A percentile compares a stretch with the other conserved stretches of the same genome.
Conservation (phyloP, 352 stramenopile species). For the Blastocystis sp. region DNA sequence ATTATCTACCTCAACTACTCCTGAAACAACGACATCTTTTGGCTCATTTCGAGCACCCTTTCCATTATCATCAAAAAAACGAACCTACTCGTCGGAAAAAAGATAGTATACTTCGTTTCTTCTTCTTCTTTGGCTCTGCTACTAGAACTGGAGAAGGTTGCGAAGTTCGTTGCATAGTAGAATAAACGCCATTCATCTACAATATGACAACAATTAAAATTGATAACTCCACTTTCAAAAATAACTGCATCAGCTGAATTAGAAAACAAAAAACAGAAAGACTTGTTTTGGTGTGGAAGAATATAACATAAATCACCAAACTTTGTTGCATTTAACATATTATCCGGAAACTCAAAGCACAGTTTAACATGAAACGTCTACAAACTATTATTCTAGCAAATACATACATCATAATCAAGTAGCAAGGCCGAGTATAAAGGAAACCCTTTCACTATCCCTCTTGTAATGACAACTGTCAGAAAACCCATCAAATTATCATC, state of each 20-base stretch:
- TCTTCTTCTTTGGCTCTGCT: not conserved
- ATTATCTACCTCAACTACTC: not conserved
- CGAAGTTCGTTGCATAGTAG: not conserved
- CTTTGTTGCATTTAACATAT: conserved; percentile 2
- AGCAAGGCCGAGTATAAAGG: not conserved
- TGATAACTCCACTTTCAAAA: not conserved
- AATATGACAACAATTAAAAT: not conserved
- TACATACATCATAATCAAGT: conserved; percentile 26
- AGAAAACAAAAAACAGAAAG: conserved; percentile 36
- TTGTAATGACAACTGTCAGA: not conserved
- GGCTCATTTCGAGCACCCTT: not conserved
- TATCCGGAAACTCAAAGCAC: conserved; percentile 29
- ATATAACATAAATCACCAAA: not conserved
- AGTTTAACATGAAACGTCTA: conserved; percentile 48
- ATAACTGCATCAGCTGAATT: conserved; percentile 1
- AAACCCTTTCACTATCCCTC: not conserved
- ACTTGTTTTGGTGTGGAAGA: conserved; percentile 16
- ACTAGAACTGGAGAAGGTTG: not conserved
- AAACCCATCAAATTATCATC: conserved; percentile 42
- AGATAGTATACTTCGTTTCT: not conserved
- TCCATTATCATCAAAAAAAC: not conserved
- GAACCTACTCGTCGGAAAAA: not conserved
- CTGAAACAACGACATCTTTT: not conserved
- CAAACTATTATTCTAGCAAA: not conserved
- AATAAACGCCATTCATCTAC: conserved; percentile 17